Conservation (phyloP, 179 eudicot species). For the Silene coronaria region DNA sequence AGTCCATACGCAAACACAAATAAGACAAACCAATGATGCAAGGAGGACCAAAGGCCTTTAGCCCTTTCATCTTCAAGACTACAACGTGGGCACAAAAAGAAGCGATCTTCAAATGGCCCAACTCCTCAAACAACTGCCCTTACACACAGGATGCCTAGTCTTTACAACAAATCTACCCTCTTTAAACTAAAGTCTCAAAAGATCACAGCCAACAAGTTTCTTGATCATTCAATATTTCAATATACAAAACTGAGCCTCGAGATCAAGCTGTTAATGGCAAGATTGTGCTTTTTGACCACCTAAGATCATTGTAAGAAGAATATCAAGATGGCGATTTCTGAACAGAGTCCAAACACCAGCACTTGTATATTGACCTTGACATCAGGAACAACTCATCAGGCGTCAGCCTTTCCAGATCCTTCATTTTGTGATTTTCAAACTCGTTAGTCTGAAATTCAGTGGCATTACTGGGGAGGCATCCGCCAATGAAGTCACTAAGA, state of each 20-base stretch:
- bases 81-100: no score
- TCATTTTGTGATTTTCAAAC: conserved; percentile 32
- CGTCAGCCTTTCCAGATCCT: conserved; percentile 54
- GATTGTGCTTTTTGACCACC: not conserved
- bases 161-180: not conserved
- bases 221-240: not conserved
- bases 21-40: no score
- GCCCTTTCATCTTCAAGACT: no score
- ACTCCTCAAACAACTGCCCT: not conserved
- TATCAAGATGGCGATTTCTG: conserved; percentile 4
- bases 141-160: not conserved
- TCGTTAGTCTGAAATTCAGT: conserved; percentile 19
- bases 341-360: conserved; percentile 65
- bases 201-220: not conserved
- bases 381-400: conserved; percentile 58
- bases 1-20: no score
- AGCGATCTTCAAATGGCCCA: not conserved
- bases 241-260: not conserved
- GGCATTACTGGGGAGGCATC: conserved; percentile 5
- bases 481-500: conserved; percentile 19
- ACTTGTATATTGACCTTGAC: conserved; percentile 54
- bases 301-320: not conserved
- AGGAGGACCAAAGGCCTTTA: no score
- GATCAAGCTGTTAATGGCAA: not conserved
- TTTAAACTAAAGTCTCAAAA: not conserved